A percentile compares a stretch with the other conserved stretches of the same genome.
Evolutionary conservation across 164 flowering plant species (phyloP).

Genomic region (Macadamia tetraphylla): DNA sequence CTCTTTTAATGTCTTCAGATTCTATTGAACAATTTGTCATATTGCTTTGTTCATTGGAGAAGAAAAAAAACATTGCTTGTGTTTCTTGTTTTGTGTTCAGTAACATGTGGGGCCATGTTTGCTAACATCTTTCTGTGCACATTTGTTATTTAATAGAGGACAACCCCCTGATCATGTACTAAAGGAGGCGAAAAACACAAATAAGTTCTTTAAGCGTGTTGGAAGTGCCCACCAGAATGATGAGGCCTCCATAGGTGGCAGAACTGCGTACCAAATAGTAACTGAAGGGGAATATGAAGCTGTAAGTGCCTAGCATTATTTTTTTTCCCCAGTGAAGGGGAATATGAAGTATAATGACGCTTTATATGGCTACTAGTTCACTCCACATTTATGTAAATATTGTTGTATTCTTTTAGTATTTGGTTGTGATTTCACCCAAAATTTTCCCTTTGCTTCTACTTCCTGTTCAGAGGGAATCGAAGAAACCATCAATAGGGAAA

Average conservation of each 20-base stretch:
- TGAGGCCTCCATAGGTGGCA: conserved; percentile 32
- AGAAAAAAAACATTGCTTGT: too few relatives aligned
- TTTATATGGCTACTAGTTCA: neutral
- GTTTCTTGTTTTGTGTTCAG: neutral
- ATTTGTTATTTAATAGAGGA: conserved; percentile 42
- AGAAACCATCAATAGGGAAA: conserved; percentile 82
- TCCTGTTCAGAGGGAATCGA: conserved; percentile 66
- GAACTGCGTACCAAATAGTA: conserved; percentile 63
- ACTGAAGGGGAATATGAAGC: conserved; percentile 85
- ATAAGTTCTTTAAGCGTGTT: conserved; percentile 78
- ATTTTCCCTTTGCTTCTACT: conserved; percentile 5
- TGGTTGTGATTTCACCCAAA: neutral
- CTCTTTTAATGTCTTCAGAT: too few relatives aligned
- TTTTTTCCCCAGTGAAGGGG: neutral
- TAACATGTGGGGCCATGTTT: neutral
- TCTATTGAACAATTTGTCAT: too few relatives aligned
- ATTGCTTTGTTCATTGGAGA: too few relatives aligned
- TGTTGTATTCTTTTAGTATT: neutral
- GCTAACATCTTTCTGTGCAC: conserved; percentile 7
- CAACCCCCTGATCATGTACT: conserved; percentile 96
- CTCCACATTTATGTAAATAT: too few relatives aligned
- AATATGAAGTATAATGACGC: neutral
- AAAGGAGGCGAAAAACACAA: conserved; percentile 74
- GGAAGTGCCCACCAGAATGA: conserved; percentile 47
- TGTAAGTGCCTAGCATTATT: conserved; percentile 48